Conservation (phyloP, 208 protist genomes). For the Novymonas esmeraldas region DNA sequence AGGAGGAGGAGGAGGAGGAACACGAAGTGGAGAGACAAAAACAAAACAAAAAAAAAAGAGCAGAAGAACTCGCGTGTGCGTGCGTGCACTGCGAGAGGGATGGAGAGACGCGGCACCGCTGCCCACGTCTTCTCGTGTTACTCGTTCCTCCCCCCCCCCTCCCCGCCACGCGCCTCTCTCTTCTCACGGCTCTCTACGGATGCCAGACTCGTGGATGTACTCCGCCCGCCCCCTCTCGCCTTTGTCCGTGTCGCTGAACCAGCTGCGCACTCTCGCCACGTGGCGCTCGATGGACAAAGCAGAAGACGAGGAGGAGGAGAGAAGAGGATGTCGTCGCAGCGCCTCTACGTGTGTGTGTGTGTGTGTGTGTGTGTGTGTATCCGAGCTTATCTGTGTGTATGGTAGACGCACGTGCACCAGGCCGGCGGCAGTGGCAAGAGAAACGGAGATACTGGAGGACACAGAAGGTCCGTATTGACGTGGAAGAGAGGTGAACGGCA, state of each 20-base stretch:
- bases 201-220: too few relatives aligned
- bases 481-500: too few relatives aligned
- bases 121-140: too few relatives aligned
- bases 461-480: background rate
- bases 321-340: too few relatives aligned
- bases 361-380: conserved; percentile 1
- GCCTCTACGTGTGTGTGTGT: background rate
- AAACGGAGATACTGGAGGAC: background rate
- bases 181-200: too few relatives aligned
- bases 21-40: background rate
- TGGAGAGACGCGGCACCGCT: background rate
- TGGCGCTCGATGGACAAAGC: too few relatives aligned
- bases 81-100: background rate
- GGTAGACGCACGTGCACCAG: background rate
- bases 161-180: too few relatives aligned
- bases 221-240: too few relatives aligned
- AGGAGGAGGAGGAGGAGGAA: background rate
- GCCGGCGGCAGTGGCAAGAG: background rate
- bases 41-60: background rate
- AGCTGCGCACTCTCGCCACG: too few relatives aligned
- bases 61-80: background rate
- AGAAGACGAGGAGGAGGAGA: background rate
- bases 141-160: too few relatives aligned
- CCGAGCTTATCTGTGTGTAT: background rate
- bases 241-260: too few relatives aligned